Base-by-base conservation (phyloP, 1,284 basidiomycete genomes). In the Ceratobasidium sp. region DNA sequence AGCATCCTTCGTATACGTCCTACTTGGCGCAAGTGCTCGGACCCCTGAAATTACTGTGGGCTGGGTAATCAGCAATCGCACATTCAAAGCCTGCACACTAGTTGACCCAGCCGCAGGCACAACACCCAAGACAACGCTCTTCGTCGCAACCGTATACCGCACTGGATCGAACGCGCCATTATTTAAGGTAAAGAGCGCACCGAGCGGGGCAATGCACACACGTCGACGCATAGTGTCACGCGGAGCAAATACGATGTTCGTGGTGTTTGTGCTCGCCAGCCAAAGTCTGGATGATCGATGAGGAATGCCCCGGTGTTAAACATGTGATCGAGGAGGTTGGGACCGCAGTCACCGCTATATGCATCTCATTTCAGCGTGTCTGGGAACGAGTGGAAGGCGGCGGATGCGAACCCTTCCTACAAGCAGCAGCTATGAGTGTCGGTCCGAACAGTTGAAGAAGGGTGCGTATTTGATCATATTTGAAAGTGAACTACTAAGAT, bases 291-390 rank as follows among this genome's bases (percentile, higher is more conserved):
- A 75, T 89, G 87, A 75, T 88, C 82, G 73, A 89, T 80, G 79
- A 89, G 82, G 77, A 85, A 88, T 0, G 86, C 86, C 66, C 86
- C 87, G 74, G 86, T 87, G 45, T 87, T 87, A 82, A 89, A 85
- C 2, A 85, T 79, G 78, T 88, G 86, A 14, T 88, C 88, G 73
- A 88, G 87, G 78, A 88, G 88, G 80, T 88, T 88, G 5, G 88
- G 88, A 31, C 88, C 88, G 78, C 89, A 89, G 79, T 89, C 88
- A 54, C 88, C 88, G 3, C 87, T 87, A 78, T 89, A 89, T 1
- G 81, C 88, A 77, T 89, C 88, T 87, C 88, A 89, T 75, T 84
- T 85, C 59, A 89, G 81, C 14, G 88, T 89, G 78, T 89, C 87
- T 33, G 84, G 72, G 53, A 57, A 71, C 17, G 67, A 71, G 27